These are phyloP conservation scores for Aurinia saxatilis DNA, from an alignment of 345 rosid genomes.

Conservation along the genomic window DNA sequence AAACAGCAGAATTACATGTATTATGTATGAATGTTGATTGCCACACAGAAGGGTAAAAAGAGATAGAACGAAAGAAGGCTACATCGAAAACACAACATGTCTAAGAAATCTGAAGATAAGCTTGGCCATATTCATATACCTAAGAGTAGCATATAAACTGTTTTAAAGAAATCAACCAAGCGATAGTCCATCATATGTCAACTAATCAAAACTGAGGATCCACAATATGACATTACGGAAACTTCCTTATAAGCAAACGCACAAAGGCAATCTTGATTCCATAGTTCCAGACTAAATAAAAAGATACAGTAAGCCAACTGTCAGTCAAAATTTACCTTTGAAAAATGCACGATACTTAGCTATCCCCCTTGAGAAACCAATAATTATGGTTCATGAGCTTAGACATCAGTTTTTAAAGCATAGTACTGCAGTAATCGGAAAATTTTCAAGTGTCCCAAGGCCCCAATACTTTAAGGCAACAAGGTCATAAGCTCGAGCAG, in stretches of 20 bases:
- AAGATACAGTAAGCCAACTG: background rate
- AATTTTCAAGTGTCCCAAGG: conserved; percentile 93
- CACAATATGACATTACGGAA: background rate
- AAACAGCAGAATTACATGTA: conserved; percentile 9
- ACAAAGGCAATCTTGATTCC: background rate
- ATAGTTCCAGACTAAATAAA: background rate
- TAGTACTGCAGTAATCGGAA: conserved; percentile 55
- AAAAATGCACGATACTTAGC: conserved; percentile 90
- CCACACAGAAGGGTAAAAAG: background rate
- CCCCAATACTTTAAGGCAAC: conserved; percentile 99
- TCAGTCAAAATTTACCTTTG: conserved; percentile 51
- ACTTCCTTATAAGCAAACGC: background rate
- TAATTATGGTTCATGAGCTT: conserved; percentile 9
- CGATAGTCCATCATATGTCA: background rate
- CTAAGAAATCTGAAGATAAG: background rate
- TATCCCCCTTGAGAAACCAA: conserved; percentile 84
- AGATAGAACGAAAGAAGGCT: background rate
- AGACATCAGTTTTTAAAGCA: background rate
- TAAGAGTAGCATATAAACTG: conserved; percentile 4
- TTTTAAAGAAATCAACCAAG: background rate
- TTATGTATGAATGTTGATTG: conserved; percentile 2
- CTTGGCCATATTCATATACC: background rate
- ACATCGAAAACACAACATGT: background rate
- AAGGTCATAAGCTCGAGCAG: conserved; percentile 98
- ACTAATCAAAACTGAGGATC: background rate